Evolutionary conservation across 1,284 basidiomycete genomes (phyloP), one percentile per base, ranked within the genome.

Genomic region (Puccinia triticina): DNA sequence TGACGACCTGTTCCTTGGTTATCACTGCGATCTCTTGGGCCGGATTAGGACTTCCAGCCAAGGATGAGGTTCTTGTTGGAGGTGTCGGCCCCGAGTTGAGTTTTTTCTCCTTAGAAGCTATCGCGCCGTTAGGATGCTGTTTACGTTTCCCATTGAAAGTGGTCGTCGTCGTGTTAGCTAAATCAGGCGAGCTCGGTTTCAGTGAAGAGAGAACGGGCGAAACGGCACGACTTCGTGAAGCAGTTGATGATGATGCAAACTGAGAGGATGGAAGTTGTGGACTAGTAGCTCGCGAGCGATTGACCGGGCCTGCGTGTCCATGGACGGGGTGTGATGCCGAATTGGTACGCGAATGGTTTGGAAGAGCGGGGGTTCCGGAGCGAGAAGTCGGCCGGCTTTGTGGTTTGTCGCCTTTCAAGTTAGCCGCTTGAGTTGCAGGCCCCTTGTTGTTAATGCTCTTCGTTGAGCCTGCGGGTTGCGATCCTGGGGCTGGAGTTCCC

Each of bases 401-500:
- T 12, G 71, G 32, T 53, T 74, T 73, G 18, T 81, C 79, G n/a
- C 40, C 40, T 43, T 81, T 81, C 21, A 81, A 43, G 29, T 53
- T 74, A 23, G 79, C 32, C 21, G 71, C 55, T 74, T 74, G 69
- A 26, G 67, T n/a, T 5, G 21, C n/a, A 48, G 71, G 8, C 26
- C 37, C 61, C 48, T 81, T 81, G 40, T 46, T 81, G n/a, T 37
- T 57, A 7, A 37, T 46, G 12, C 69, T 43, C 40, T 43, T 53
- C 29, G 79, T 23, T 64, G 37, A 23, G n/a, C 26, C 55, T 21
- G 32, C 32, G 18, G 43, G 72, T 40, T 73, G 55, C 14, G 79
- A 81, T 59, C 79, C 71, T n/a, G 80, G 80, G 46, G 32, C 73
- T 37, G 80, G 80, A 12, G 80, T 82, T 23, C 61, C 73, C 29